Evolutionary conservation across 2,329 filamentous ascomycete species (phyloP).

Genomic region (Boeremia exigua): DNA sequence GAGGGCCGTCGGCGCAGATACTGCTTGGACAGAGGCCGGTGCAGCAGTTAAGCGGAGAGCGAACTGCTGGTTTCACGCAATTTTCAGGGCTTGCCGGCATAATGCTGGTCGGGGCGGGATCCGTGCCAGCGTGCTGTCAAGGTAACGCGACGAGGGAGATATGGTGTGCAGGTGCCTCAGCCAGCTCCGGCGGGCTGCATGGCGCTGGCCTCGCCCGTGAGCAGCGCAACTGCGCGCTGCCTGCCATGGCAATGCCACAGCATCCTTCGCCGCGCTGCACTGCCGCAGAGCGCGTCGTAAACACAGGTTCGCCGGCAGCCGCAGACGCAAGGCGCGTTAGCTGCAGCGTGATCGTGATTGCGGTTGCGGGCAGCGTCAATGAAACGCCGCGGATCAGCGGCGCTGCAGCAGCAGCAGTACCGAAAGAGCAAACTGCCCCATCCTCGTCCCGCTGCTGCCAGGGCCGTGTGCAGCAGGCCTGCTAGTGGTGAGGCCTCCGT

Average conservation of each 20-base stretch:
- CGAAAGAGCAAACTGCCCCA: conserved; percentile 30
- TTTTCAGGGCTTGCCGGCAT: conserved; percentile 28
- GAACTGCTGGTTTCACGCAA: conserved; percentile 35
- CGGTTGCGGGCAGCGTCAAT: conserved; percentile 18
- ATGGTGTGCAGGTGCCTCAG: conserved; percentile 19
- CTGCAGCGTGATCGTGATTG: conserved; percentile 25
- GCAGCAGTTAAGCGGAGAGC: conserved; percentile 32
- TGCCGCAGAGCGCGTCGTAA: conserved; percentile 22
- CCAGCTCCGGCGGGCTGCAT: conserved; percentile 22
- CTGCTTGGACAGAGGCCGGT: conserved; percentile 21
- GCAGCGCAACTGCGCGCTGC: conserved; percentile 9
- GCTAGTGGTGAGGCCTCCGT: conserved; percentile 35
- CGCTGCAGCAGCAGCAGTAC: conserved; percentile 27
- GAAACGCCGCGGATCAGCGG: conserved; percentile 30
- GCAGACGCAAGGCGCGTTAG: conserved; percentile 15
- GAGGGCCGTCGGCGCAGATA: conserved; percentile 17
- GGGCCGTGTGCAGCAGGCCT: conserved; percentile 30
- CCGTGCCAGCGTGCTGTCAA: conserved; percentile 31
- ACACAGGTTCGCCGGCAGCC: conserved; percentile 18
- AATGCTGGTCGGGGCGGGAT: conserved; percentile 29
- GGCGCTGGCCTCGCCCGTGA: conserved; percentile 8
- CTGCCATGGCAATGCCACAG: not conserved
- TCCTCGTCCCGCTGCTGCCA: conserved; percentile 30
- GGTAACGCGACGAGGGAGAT: conserved; percentile 27
- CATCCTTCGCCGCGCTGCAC: not conserved